Evolutionary conservation across 306 rosid genomes (phyloP).

Genomic region (Elaeagnus macrophylla): DNA sequence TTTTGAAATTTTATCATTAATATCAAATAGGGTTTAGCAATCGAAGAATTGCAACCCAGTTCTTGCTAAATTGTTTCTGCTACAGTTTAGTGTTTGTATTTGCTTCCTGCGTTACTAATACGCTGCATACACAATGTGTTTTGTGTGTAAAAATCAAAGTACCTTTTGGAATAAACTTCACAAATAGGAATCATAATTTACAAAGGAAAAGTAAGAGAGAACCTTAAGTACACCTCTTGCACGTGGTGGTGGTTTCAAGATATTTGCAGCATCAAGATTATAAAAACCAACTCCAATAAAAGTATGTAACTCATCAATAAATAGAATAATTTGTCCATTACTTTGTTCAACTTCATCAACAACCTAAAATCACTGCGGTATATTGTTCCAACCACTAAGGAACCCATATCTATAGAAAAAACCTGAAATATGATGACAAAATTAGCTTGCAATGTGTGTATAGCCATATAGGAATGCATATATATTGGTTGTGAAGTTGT

Average conservation of each 20-base stretch:
- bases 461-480: background rate
- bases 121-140: no score
- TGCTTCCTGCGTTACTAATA: no score
- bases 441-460: background rate
- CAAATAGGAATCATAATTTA: background rate
- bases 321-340: slow-evolving; percentile 11
- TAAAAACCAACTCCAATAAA: slow-evolving; percentile 7
- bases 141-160: no score
- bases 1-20: no score
- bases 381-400: background rate
- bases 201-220: background rate
- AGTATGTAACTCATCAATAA: slow-evolving; percentile 20
- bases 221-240: slow-evolving; percentile 20
- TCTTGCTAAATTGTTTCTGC: no score
- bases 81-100: no score
- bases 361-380: background rate
- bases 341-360: slow-evolving; percentile 6
- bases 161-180: background rate
- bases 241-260: slow-evolving; percentile 7
- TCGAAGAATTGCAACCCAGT: no score
- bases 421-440: slow-evolving; percentile 2
- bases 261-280: slow-evolving; percentile 10
- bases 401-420: slow-evolving; percentile 13
- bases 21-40: no score
- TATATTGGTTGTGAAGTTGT: background rate